A percentile compares a stretch with the other conserved stretches of the same genome.
Evolutionary conservation across 2,329 filamentous ascomycete species (phyloP).

Genomic region (Microdochium paspali): DNA sequence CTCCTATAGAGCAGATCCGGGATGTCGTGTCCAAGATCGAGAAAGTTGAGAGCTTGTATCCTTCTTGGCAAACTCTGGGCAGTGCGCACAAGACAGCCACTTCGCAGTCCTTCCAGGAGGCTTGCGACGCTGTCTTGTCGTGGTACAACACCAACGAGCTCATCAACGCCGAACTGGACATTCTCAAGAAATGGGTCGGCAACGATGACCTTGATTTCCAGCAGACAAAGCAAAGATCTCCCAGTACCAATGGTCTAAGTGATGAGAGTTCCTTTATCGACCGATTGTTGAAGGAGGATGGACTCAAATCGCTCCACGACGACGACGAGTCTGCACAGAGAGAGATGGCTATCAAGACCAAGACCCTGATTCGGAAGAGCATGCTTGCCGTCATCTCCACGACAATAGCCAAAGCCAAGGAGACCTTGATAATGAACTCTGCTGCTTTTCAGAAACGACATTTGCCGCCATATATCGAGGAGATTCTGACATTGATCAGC

Average conservation of each 20-base stretch:
- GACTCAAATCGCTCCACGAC: slow-evolving; percentile 82
- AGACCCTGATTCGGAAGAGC: slow-evolving; percentile 44
- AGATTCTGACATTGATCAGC: slow-evolving; percentile 90
- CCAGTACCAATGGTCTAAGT: slow-evolving; percentile 61
- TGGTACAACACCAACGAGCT: slow-evolving; percentile 97
- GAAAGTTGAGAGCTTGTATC: slow-evolving; percentile 76
- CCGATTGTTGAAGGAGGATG: slow-evolving; percentile 89
- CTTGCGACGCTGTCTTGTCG: slow-evolving; percentile 80
- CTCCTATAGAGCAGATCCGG: slow-evolving; percentile 78
- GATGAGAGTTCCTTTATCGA: slow-evolving; percentile 94
- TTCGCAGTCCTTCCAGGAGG: slow-evolving; percentile 69
- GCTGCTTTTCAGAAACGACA: slow-evolving; percentile 80
- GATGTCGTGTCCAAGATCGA: slow-evolving; percentile 88
- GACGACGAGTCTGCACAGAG: slow-evolving; percentile 35
- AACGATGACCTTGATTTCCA: slow-evolving; percentile 92
- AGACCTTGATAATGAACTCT: slow-evolving; percentile 79
- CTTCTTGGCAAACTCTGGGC: slow-evolving; percentile 67
- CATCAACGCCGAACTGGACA: slow-evolving; percentile 88
- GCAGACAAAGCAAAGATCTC: slow-evolving; percentile 60
- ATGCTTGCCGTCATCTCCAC: slow-evolving; percentile 77
- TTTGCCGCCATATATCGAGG: slow-evolving; percentile 91
- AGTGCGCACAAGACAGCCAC: slow-evolving; percentile 66
- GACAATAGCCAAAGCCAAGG: slow-evolving; percentile 90
- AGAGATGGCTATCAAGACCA: slow-evolving; percentile 26
- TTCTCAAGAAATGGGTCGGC: slow-evolving; percentile 92